phyloP scores from a whole-genome alignment of 2,329 filamentous ascomycete species.

The Mollisiaceae sp. region DNA sequence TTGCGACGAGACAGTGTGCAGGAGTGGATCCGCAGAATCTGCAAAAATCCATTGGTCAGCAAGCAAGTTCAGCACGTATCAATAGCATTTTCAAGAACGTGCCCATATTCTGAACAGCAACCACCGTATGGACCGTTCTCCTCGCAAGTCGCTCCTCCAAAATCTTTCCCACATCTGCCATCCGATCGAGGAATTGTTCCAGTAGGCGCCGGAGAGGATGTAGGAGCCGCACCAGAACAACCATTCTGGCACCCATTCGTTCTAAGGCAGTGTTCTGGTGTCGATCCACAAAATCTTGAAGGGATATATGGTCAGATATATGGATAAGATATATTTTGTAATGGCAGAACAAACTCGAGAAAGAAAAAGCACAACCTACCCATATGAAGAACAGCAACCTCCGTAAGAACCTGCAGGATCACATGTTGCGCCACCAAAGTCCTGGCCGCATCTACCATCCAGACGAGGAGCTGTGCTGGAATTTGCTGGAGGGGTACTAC shows the following conservation, averaged over 20 bases:
- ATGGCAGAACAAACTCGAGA: neutral
- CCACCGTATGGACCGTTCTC: constrained; percentile 19
- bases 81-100: constrained; percentile 14
- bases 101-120: constrained; percentile 29
- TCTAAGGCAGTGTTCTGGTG: constrained; percentile 34
- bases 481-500: neutral
- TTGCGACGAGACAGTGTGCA: constrained; percentile 35
- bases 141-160: constrained; percentile 27
- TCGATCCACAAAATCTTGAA: constrained; percentile 37
- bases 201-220: neutral
- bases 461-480: constrained; percentile 26
- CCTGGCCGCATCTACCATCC: constrained; percentile 41
- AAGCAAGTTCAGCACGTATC: neutral
- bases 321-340: constrained; percentile 8
- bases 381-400: constrained; percentile 41
- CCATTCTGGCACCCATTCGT: constrained; percentile 41
- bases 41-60: constrained; percentile 18
- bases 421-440: constrained; percentile 38
- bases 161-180: constrained; percentile 30
- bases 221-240: constrained; percentile 27
- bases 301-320: constrained; percentile 10
- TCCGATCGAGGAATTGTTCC: constrained; percentile 19
- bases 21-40: constrained; percentile 42
- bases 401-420: constrained; percentile 39
- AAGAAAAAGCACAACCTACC: constrained; percentile 31